Base-by-base conservation (phyloP, 2,329 filamentous ascomycete genomes). In the Fusarium sp. region DNA sequence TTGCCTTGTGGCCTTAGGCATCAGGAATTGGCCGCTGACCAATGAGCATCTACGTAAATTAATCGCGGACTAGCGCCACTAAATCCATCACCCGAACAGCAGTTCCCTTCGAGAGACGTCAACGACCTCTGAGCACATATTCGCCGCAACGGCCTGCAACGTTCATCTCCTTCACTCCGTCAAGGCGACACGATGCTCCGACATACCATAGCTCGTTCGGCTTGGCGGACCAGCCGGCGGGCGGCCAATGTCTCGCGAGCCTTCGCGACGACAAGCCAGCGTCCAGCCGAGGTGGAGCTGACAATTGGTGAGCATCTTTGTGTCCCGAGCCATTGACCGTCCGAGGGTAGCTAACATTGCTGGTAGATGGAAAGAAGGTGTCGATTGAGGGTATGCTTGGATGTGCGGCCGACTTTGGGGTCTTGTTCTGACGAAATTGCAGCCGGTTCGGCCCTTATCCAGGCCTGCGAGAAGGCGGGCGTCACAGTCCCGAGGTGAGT, bases 401-500 rank as follows among this genome's bases (percentile, higher is more conserved):
- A 56, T 58, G 46, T 50, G 62, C 76, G 60, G 66, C 29, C 54
- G 59, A 69, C 42, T 60, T 16, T 23, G 40, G 44, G 70, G 58
- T 56, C 54, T 38, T 67, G 61, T 74, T 72, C 79, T 85, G 77
- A 85, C 79, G 60, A 65, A 54, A 75, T 73, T 77, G 81, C 80
- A 97, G 95, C 95, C 83, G 95, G 95, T 73, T 96, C 96, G 76
- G 95, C 96, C 78, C 88, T 99, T 77, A 99, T 99, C 80, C 96
- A 99, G 85, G 96, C 96, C 79, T 99, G 96, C 85, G 96, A 99
- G 84, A 97, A 99, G 85, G 96, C 95, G 72, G 96, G 96, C 78
- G 88, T 86, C 73, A 96, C 91, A 68, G 87, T 98, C 78, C 95
- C 95, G 75, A 93, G 91, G 91, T 92, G 83, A 76, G 85, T 78